These are phyloP conservation scores for Didymella segeticola DNA, from an alignment of 2,329 filamentous ascomycete species.

Conservation along the genomic window DNA sequence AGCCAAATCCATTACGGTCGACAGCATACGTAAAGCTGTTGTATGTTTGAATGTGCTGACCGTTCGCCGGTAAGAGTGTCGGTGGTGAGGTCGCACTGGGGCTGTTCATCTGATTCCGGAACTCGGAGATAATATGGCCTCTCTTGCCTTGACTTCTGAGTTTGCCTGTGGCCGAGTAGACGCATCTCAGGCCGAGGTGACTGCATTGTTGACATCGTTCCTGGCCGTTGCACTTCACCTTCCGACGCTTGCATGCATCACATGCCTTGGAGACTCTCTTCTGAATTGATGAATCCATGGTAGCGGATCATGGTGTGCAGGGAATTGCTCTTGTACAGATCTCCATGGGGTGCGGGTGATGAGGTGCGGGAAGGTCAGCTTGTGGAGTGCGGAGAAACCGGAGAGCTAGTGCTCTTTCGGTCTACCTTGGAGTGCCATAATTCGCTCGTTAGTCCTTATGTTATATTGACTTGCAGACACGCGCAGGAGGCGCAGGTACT, in stretches of 20 bases:
- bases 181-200: constrained; percentile 54
- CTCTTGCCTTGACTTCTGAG: constrained; percentile 49
- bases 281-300: constrained; percentile 34
- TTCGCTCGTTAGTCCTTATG: constrained; percentile 4
- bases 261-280: constrained; percentile 52
- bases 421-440: neutral
- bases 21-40: constrained; percentile 21
- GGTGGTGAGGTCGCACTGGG: constrained; percentile 29
- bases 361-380: constrained; percentile 17
- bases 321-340: constrained; percentile 12
- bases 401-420: constrained; percentile 13
- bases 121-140: constrained; percentile 52
- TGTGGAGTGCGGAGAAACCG: constrained; percentile 21
- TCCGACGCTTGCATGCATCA: constrained; percentile 55
- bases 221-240: constrained; percentile 57
- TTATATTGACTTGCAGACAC: constrained; percentile 10
- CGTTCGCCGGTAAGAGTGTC: constrained; percentile 34
- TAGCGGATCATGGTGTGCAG: constrained; percentile 30
- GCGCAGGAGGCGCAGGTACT: constrained; percentile 18
- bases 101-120: constrained; percentile 42
- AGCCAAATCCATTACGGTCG: constrained; percentile 23
- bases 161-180: constrained; percentile 51
- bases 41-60: constrained; percentile 14
- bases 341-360: constrained; percentile 11
- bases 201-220: constrained; percentile 51